Percentiles rank a stretch among this genome's conserved stretches.
phyloP scores from a whole-genome alignment of 164 flowering plant species.

The Akebia trifoliata region DNA sequence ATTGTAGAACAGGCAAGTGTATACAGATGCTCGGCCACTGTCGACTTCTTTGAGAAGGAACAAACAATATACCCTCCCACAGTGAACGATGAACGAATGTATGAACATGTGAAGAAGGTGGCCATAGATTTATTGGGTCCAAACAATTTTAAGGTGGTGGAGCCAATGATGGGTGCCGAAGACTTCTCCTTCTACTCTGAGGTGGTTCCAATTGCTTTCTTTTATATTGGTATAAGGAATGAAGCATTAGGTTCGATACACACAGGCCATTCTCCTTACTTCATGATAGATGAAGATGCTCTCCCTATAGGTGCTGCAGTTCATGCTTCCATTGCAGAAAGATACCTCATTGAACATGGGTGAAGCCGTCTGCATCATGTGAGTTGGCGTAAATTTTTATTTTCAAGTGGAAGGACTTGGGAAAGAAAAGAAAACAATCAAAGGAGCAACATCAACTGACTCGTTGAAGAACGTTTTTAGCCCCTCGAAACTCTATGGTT shows the following conservation, averaged over 20 bases:
- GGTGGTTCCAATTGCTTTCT: slow-evolving; percentile 73
- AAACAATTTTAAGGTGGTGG: slow-evolving; percentile 40
- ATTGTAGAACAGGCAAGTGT: slow-evolving; percentile 71
- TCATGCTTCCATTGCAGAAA: slow-evolving; percentile 80
- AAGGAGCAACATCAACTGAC: no score
- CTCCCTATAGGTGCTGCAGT: slow-evolving; percentile 75
- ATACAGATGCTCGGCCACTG: slow-evolving; percentile 62
- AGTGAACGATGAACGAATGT: slow-evolving; percentile 61
- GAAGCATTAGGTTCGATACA: slow-evolving; percentile 65
- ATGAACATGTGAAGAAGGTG: slow-evolving; percentile 60
- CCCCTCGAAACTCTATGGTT: no score
- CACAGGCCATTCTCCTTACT: slow-evolving; percentile 74
- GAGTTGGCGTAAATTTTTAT: no score
- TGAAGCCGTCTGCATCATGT: no score
- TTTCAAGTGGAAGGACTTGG: no score
- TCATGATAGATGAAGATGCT: slow-evolving; percentile 74
- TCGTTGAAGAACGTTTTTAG: no score
- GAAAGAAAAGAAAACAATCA: no score
- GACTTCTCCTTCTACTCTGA: slow-evolving; percentile 90
- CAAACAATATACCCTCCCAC: slow-evolving; percentile 65
- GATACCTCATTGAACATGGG: slow-evolving; percentile 56
- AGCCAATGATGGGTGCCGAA: slow-evolving; percentile 84
- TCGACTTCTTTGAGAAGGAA: slow-evolving; percentile 67
- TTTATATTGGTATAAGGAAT: slow-evolving; percentile 67
- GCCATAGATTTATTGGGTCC: slow-evolving; percentile 55